Conservation (phyloP, 2,329 filamentous ascomycete species). For the Penicillium sp. region DNA sequence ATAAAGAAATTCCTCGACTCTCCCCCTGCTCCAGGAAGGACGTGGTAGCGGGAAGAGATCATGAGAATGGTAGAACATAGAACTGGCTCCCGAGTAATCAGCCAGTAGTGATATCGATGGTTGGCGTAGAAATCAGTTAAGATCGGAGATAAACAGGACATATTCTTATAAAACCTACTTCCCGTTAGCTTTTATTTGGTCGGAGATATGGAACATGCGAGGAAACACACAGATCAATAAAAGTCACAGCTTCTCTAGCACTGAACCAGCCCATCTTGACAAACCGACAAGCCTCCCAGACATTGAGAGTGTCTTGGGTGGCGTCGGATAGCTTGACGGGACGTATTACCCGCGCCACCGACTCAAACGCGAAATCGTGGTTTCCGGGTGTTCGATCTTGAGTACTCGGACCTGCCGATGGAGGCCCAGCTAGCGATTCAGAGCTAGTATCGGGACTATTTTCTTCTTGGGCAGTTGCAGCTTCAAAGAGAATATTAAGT, state of each 20-base stretch:
- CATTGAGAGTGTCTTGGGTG: constrained; percentile 39
- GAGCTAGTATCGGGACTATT: constrained; percentile 29
- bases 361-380: constrained; percentile 20
- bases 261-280: constrained; percentile 58
- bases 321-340: constrained; percentile 31
- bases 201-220: neutral
- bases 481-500: constrained; percentile 53
- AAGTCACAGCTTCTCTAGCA: constrained; percentile 53
- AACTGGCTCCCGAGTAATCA: constrained; percentile 53
- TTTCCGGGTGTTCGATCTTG: constrained; percentile 16
- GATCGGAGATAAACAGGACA: constrained; percentile 52
- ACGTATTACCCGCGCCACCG: constrained; percentile 21
- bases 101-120: constrained; percentile 48
- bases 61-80: constrained; percentile 55
- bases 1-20: constrained; percentile 53
- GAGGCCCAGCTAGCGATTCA: constrained; percentile 23
- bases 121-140: constrained; percentile 51
- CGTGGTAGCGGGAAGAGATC: constrained; percentile 54
- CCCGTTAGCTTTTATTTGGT: neutral
- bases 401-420: constrained; percentile 4
- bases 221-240: constrained; percentile 48
- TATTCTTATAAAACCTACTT: constrained; percentile 49
- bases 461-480: constrained; percentile 44
- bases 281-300: constrained; percentile 53
- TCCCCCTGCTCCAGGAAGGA: constrained; percentile 43